phyloP scores from a whole-genome alignment of 257 asterid genomes.

The Parsonsia alboflavescens region DNA sequence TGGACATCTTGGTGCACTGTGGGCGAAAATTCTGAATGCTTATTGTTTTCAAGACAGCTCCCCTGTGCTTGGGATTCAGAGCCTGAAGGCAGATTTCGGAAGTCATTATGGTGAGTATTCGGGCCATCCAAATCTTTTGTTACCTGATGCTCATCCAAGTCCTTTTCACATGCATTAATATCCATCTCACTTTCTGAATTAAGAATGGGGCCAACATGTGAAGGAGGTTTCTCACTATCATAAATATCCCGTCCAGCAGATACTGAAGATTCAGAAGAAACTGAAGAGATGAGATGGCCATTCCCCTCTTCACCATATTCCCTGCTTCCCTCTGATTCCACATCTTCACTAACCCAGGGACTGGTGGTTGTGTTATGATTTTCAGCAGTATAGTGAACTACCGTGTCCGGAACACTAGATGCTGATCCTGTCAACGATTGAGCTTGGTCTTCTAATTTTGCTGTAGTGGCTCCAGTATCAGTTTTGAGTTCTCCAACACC shows the following conservation, averaged over 20 bases:
- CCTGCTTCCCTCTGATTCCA: conserved; percentile 24
- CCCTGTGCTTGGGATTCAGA: conserved; percentile 15
- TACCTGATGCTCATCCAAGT: neutral
- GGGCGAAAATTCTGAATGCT: conserved; percentile 14
- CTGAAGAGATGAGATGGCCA: conserved; percentile 16
- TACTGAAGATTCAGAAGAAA: conserved; percentile 20
- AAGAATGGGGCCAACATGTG: conserved; percentile 7
- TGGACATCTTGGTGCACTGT: conserved; percentile 16
- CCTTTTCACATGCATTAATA: conserved; percentile 10
- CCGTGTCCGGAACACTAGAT: conserved; percentile 23
- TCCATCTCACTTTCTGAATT: conserved; percentile 19
- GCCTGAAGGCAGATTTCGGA: conserved; percentile 2
- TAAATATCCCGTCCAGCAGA: conserved; percentile 15
- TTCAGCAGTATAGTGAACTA: conserved; percentile 15
- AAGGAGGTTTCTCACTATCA: conserved; percentile 18
- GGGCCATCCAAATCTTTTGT: conserved; percentile 22
- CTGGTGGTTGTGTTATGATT: conserved; percentile 22
- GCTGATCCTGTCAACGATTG: conserved; percentile 17
- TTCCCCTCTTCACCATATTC: conserved; percentile 18
- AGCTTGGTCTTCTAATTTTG: conserved; percentile 14
- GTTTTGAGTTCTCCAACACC: conserved; percentile 26
- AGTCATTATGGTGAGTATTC: neutral
- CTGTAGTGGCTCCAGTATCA: conserved; percentile 20
- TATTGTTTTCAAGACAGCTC: conserved; percentile 11
- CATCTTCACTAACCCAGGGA: conserved; percentile 21